Percentiles rank a stretch among this genome's conserved stretches.
These are phyloP conservation scores for Cercospora zeae-maydis DNA, from an alignment of 2,329 filamentous ascomycete species.

Conservation along the genomic window DNA sequence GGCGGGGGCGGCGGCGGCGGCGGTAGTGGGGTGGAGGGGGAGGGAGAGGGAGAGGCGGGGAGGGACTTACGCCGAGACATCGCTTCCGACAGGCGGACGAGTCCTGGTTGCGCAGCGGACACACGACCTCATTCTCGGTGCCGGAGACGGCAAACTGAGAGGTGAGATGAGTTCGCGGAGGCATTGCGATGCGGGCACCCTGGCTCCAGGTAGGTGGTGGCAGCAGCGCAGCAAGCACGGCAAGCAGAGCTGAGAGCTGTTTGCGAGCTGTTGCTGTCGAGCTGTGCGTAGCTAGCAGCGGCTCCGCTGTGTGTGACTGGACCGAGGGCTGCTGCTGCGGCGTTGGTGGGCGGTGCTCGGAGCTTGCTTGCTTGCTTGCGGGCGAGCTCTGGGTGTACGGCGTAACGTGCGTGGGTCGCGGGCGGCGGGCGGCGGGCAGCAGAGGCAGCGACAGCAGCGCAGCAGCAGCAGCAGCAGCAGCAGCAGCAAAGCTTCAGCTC, in stretches of 20 bases:
- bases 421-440: not conserved
- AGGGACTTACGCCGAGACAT: constrained; percentile 92
- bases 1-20: constrained; percentile 1
- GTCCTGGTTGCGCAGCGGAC: constrained; percentile 92
- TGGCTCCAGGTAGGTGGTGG: constrained; percentile 6
- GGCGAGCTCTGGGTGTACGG: not conserved
- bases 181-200: constrained; percentile 15
- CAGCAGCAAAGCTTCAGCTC: constrained; percentile 3
- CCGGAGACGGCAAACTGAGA: constrained; percentile 77
- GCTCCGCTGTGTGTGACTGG: constrained; percentile 2
- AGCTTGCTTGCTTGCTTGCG: no score
- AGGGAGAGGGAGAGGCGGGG: no score
- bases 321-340: not conserved
- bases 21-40: constrained; percentile 26
- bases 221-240: not conserved
- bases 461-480: not conserved
- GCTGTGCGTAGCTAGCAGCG: constrained; percentile 5
- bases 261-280: constrained; percentile 5
- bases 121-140: constrained; percentile 93
- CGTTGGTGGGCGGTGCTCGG: constrained; percentile 7
- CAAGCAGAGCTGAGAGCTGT: constrained; percentile 10
- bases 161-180: constrained; percentile 14
- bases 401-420: not conserved
- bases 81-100: constrained; percentile 94
- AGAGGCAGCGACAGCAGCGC: not conserved